Conservation (phyloP, 345 rosid genomes). For the Erodium maritimum region DNA sequence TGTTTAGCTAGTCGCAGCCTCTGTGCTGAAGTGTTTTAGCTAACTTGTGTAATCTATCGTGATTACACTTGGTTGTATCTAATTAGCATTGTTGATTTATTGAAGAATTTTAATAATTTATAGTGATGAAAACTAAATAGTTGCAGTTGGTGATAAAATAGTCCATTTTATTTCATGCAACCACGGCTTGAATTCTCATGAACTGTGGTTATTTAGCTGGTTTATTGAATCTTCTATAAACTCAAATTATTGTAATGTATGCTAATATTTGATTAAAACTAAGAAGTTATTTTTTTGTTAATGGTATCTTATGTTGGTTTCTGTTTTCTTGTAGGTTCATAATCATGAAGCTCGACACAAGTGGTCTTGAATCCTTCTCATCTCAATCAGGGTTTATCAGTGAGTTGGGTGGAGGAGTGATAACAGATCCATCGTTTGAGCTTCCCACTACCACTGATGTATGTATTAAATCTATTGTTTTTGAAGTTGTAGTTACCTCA, state of each 20-base stretch:
- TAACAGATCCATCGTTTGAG: slow-evolving; percentile 46
- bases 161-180: no score
- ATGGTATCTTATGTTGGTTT: not conserved
- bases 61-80: not conserved
- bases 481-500: not conserved
- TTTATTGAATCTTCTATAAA: not conserved
- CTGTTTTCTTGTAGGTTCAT: slow-evolving; percentile 6
- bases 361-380: slow-evolving; percentile 53
- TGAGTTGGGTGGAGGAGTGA: slow-evolving; percentile 27
- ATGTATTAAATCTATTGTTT: slow-evolving; percentile 15
- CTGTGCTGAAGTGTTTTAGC: no score
- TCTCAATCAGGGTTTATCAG: slow-evolving; percentile 13
- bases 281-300: no score
- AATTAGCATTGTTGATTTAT: not conserved
- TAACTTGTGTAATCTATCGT: not conserved
- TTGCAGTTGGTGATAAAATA: not conserved
- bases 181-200: not conserved
- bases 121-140: not conserved
- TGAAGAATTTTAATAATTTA: not conserved
- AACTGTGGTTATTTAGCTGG: not conserved
- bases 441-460: slow-evolving; percentile 62
- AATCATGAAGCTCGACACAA: slow-evolving; percentile 78
- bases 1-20: not conserved
- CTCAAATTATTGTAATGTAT: not conserved
- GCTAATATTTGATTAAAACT: not conserved